A percentile compares a stretch with the other conserved stretches of the same genome.
Evolutionary conservation across 208 protist species (phyloP).

Genomic region (Trypanosoma theileri): DNA sequence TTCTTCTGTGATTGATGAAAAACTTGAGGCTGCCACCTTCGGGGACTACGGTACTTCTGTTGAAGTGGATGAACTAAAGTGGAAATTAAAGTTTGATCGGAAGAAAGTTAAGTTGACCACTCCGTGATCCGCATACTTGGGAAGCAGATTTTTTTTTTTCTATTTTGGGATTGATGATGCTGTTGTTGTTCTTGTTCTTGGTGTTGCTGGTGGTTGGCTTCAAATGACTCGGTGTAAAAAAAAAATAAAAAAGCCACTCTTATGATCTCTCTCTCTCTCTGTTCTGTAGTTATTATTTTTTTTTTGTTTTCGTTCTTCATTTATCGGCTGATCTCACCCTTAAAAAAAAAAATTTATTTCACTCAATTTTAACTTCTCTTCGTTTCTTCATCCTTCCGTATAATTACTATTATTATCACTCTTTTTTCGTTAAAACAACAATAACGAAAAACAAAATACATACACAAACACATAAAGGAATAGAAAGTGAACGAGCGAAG

Average conservation of each 20-base stretch:
- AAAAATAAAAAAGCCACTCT: too few relatives aligned
- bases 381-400: too few relatives aligned
- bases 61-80: slow-evolving; percentile 81
- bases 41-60: slow-evolving; percentile 55
- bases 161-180: neutral
- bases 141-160: too few relatives aligned
- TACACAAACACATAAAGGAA: too few relatives aligned
- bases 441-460: neutral
- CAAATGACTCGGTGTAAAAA: too few relatives aligned
- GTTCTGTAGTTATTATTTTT: too few relatives aligned
- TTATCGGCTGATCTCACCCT: too few relatives aligned
- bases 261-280: too few relatives aligned
- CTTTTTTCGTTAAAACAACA: slow-evolving; percentile 13
- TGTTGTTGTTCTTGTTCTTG: neutral
- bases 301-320: too few relatives aligned
- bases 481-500: slow-evolving; percentile 22
- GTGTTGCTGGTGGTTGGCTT: too few relatives aligned
- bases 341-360: too few relatives aligned
- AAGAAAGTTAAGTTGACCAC: slow-evolving; percentile 19
- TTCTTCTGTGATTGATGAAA: slow-evolving; percentile 31
- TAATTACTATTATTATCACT: slow-evolving; percentile 9
- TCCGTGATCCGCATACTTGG: neutral
- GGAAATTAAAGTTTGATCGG: slow-evolving; percentile 52
- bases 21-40: slow-evolving; percentile 48
- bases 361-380: too few relatives aligned